Evolutionary conservation across 1,284 basidiomycete genomes (phyloP).

Genomic region (Apiotrichum gracile): DNA sequence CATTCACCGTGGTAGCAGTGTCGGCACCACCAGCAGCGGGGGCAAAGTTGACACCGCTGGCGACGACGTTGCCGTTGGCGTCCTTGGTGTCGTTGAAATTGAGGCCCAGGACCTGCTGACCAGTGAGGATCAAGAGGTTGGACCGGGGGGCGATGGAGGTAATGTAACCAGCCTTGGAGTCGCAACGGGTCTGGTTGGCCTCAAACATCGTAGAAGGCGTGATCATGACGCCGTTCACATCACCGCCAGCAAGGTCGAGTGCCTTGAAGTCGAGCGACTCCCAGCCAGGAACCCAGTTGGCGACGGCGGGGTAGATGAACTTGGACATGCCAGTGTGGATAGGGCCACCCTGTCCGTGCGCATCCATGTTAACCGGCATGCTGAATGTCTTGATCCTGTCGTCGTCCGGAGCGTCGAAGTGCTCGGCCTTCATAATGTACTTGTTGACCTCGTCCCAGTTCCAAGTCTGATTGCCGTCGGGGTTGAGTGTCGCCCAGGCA

Average conservation of each 20-base stretch:
- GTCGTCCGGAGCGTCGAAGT: conserved; percentile 44
- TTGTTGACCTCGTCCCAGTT: conserved; percentile 41
- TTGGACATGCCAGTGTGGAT: conserved; percentile 47
- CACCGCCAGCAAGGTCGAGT: conserved; percentile 45
- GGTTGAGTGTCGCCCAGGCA: conserved; percentile 46
- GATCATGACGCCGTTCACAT: conserved; percentile 45
- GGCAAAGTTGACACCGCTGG: conserved; percentile 58
- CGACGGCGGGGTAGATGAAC: conserved; percentile 51
- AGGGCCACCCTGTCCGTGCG: conserved; percentile 52
- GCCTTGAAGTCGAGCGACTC: conserved; percentile 50
- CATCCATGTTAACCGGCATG: conserved; percentile 45
- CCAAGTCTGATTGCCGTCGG: conserved; percentile 38
- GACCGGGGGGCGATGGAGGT: conserved; percentile 56
- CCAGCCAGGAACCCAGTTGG: conserved; percentile 54
- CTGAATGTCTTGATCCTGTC: conserved; percentile 29
- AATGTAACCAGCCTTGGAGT: conserved; percentile 64
- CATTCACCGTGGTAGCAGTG: conserved; percentile 49
- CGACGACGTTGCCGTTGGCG: conserved; percentile 49
- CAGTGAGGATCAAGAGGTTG: conserved; percentile 59
- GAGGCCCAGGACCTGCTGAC: conserved; percentile 59
- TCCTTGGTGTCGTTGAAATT: conserved; percentile 54
- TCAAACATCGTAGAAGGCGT: conserved; percentile 62
- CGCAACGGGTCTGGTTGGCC: conserved; percentile 59
- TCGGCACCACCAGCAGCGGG: conserved; percentile 44
- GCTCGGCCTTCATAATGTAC: conserved; percentile 49